A percentile compares a stretch with the other conserved stretches of the same genome.
These are phyloP conservation scores for Saccharomycopsis hybrid DNA, from an alignment of 1,139 yeast species.

Conservation along the genomic window DNA sequence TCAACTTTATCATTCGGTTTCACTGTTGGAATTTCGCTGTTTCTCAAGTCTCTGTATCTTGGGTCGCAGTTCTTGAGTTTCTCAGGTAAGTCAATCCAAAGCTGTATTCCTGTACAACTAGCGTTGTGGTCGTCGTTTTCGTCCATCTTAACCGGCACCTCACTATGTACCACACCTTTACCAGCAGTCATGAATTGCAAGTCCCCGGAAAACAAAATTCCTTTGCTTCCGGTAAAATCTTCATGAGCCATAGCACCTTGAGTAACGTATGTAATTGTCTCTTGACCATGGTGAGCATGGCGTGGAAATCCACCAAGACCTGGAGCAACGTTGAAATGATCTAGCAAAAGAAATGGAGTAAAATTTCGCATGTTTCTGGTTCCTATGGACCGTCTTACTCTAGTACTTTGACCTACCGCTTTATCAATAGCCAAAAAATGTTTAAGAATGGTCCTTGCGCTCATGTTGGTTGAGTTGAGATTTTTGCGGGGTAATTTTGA, in stretches of 20 bases:
- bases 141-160: conserved; percentile 64
- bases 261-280: conserved; percentile 71
- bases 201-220: conserved; percentile 77
- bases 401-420: conserved; percentile 84
- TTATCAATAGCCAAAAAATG: conserved; percentile 64
- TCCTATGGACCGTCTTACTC: conserved; percentile 79
- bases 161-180: conserved; percentile 78
- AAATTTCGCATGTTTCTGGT: conserved; percentile 59
- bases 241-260: conserved; percentile 83
- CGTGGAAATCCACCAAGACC: conserved; percentile 80
- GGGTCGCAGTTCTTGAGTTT: conserved; percentile 65
- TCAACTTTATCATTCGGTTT: conserved; percentile 61
- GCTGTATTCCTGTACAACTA: conserved; percentile 65
- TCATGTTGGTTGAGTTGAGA: conserved; percentile 9
- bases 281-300: conserved; percentile 92
- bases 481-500: no score
- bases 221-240: conserved; percentile 82
- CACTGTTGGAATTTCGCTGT: conserved; percentile 63
- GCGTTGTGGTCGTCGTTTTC: conserved; percentile 33
- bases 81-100: conserved; percentile 88
- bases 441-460: conserved; percentile 48
- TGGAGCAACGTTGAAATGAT: conserved; percentile 61
- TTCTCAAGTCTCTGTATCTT: conserved; percentile 71
- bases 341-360: conserved; percentile 79
- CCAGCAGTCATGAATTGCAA: conserved; percentile 96